Evolutionary conservation across 1,284 basidiomycete genomes (phyloP).

Genomic region (Ceratobasidium sp.): DNA sequence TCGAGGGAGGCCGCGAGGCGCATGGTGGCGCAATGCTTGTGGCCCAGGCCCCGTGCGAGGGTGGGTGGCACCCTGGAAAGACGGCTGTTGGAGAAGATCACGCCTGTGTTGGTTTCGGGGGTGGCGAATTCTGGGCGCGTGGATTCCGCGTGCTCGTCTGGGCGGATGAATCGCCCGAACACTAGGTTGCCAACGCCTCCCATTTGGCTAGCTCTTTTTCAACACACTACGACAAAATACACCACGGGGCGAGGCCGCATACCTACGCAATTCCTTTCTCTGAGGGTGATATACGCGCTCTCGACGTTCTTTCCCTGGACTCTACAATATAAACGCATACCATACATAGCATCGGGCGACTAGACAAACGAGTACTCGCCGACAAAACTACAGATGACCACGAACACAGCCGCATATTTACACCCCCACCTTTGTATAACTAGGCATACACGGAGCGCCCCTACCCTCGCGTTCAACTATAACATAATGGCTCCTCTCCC

Average conservation of each 20-base stretch:
- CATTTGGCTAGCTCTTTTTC: neutral
- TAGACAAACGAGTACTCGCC: neutral
- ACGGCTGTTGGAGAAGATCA: conserved; percentile 51
- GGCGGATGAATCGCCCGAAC: conserved; percentile 17
- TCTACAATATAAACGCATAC: conserved; percentile 6
- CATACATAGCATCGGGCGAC: neutral
- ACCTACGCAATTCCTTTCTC: neutral
- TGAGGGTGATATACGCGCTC: conserved; percentile 13
- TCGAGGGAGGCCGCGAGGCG: conserved; percentile 54
- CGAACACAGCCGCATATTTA: conserved; percentile 19
- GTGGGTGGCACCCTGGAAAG: conserved; percentile 48
- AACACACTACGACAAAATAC: conserved; percentile 4
- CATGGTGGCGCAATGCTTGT: conserved; percentile 51
- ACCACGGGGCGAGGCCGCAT: conserved; percentile 9
- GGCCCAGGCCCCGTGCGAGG: conserved; percentile 52
- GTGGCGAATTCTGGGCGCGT: conserved; percentile 54
- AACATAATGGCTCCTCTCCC: no score
- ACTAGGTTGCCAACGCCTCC: neutral
- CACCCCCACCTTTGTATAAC: conserved; percentile 14
- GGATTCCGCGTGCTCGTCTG: conserved; percentile 53
- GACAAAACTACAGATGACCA: conserved; percentile 12
- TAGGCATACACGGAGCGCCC: conserved; percentile 25
- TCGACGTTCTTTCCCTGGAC: neutral
- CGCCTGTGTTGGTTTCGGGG: conserved; percentile 54
- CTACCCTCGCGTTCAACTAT: neutral